phyloP scores from a whole-genome alignment of 805 yeast genomes.

The Saccharomycopsis olivae region DNA sequence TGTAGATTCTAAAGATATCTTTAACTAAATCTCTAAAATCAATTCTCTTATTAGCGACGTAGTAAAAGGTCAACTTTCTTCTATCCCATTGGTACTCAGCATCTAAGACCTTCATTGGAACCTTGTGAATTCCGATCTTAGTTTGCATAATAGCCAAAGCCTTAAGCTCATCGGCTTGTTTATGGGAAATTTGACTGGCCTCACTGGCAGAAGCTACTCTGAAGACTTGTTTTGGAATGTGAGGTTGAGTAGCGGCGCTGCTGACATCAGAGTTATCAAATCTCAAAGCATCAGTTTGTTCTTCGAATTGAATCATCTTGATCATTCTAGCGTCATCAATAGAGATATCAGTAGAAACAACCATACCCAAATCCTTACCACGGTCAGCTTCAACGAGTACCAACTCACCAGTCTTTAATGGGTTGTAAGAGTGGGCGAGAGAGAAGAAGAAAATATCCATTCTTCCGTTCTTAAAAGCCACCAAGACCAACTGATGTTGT shows the following conservation, averaged over 20 bases:
- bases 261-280: constrained; percentile 5
- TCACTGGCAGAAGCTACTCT: constrained; percentile 55
- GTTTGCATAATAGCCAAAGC: constrained; percentile 53
- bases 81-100: constrained; percentile 85
- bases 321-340: constrained; percentile 58
- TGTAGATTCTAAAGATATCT: constrained; percentile 63
- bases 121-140: constrained; percentile 40
- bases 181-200: constrained; percentile 44
- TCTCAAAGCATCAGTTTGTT: constrained; percentile 55
- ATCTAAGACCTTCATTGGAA: constrained; percentile 52
- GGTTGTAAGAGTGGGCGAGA: constrained; percentile 22
- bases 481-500: constrained; percentile 37
- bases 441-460: constrained; percentile 67
- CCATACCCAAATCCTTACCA: constrained; percentile 66
- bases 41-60: constrained; percentile 49
- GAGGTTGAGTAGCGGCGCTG: constrained; percentile 33
- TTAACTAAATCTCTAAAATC: constrained; percentile 72
- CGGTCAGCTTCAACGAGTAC: constrained; percentile 81
- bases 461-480: constrained; percentile 72
- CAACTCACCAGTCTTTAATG: constrained; percentile 45
- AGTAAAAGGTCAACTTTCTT: constrained; percentile 69
- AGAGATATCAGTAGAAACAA: constrained; percentile 46
- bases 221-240: constrained; percentile 58
- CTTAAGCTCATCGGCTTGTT: constrained; percentile 58
- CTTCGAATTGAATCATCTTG: constrained; percentile 56